These are phyloP conservation scores for Solanum gandarillasii DNA, from an alignment of 257 asterid genomes.

Conservation along the genomic window DNA sequence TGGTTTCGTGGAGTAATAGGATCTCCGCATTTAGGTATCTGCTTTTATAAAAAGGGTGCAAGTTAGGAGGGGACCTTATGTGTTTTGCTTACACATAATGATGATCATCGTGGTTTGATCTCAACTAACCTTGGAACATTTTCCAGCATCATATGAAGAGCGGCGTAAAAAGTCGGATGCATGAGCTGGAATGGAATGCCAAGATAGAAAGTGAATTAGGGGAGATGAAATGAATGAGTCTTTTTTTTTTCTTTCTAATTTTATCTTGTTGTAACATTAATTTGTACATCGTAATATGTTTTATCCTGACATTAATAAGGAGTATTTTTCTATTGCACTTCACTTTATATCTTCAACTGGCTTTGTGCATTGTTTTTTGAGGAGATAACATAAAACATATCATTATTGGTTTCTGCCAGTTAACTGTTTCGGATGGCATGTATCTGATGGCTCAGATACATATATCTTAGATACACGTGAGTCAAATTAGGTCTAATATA, in stretches of 20 bases:
- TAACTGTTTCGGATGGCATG: background rate
- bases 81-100: background rate
- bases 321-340: background rate
- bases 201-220: background rate
- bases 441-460: too few species aligned
- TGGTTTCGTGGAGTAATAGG: background rate
- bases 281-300: background rate
- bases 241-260: background rate
- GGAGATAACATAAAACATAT: background rate
- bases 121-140: background rate
- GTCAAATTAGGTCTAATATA: background rate
- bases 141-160: conserved; percentile 88
- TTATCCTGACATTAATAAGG: background rate
- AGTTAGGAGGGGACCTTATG: background rate
- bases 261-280: background rate
- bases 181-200: conserved; percentile 9
- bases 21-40: background rate
- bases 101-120: background rate
- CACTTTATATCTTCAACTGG: background rate
- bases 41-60: background rate
- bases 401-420: background rate
- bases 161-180: conserved; percentile 43
- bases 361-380: background rate
- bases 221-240: background rate
- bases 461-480: background rate